These are phyloP conservation scores for Penicillium sp. DNA, from an alignment of 2,329 filamentous ascomycete species.

Conservation along the genomic window DNA sequence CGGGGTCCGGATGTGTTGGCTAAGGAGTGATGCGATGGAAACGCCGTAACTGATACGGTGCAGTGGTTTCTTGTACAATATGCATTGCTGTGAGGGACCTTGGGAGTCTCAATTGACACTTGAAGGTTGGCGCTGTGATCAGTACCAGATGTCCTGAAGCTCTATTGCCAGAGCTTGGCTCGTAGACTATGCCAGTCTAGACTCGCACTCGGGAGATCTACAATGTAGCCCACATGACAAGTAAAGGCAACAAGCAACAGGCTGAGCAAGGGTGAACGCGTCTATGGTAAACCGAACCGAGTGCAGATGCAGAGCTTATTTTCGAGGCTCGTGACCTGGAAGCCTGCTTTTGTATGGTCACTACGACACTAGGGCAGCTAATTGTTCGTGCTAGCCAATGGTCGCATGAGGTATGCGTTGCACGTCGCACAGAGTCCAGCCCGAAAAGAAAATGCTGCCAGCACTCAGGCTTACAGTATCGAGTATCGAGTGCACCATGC, in stretches of 20 bases:
- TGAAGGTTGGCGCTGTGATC: background rate
- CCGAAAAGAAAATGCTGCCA: background rate
- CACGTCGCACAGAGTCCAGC: conserved; percentile 2
- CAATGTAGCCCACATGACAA: background rate
- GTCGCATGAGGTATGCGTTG: conserved; percentile 4
- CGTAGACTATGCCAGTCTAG: background rate
- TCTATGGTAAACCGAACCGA: background rate
- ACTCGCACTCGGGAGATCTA: background rate
- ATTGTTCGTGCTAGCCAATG: background rate
- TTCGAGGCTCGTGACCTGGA: background rate
- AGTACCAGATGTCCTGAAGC: background rate
- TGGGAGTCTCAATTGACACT: conserved; percentile 6
- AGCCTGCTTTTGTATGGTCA: background rate
- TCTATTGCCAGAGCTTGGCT: background rate
- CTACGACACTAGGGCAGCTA: background rate
- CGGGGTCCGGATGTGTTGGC: conserved; percentile 34
- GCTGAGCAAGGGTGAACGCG: background rate
- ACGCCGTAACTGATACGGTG: background rate
- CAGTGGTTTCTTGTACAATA: conserved; percentile 17
- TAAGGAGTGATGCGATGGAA: conserved; percentile 19
- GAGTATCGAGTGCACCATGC: conserved; percentile 1
- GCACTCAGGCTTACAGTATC: conserved; percentile 6
- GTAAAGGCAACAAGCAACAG: background rate
- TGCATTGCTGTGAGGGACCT: conserved; percentile 15
- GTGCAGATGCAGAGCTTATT: background rate